Evolutionary conservation across 306 rosid genomes (phyloP), one percentile per base, ranked within the genome.

Genomic region (Vicia sativa): DNA sequence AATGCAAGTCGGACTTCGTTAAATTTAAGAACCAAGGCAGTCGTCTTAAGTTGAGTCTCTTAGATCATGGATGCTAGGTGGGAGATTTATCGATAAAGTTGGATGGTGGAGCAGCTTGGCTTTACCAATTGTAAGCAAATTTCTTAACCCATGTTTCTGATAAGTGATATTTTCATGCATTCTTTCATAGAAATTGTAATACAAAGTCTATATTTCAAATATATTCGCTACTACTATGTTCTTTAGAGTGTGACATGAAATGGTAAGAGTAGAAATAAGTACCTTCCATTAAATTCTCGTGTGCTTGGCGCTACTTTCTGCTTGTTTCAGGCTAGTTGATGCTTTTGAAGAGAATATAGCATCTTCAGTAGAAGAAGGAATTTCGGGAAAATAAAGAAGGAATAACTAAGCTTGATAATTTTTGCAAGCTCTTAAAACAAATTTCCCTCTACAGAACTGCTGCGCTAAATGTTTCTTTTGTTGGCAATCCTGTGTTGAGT

Each of bases 81-180:
- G 78, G 83, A 73, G 74, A 74, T 53, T 71, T 92, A 61, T 73
- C 81, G 54, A 86, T 89, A 74, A 78, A 84, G 78, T 18, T 92
- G 81, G 76, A 92, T 3, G 96, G 98, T 50, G 98, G 95, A 19
- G 89, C 87, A 69, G 83, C 96, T 50, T 92, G 95, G 96, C 91
- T 92, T 83, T 89, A 92, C 81, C 89, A 92, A 86, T 70, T 75
- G 96, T 92, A 87, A 49, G 77, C 77, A 61, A 68, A 65, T 61
- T 67, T 84, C 77, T 70, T 62, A 62, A 67, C 2, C 67, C 10
- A 43, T 53, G 67, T 74, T 41, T 50, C 59, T 72, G 61, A 26
- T 15, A 81, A 48, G 23, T 61, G 11, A 38, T 31, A 69, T 13
- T 62, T 65, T 57, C 62, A 23, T 13, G 58, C 53, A 10, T 62